phyloP scores from a whole-genome alignment of 2,329 filamentous ascomycete genomes.

The Trichoderma sp. region DNA sequence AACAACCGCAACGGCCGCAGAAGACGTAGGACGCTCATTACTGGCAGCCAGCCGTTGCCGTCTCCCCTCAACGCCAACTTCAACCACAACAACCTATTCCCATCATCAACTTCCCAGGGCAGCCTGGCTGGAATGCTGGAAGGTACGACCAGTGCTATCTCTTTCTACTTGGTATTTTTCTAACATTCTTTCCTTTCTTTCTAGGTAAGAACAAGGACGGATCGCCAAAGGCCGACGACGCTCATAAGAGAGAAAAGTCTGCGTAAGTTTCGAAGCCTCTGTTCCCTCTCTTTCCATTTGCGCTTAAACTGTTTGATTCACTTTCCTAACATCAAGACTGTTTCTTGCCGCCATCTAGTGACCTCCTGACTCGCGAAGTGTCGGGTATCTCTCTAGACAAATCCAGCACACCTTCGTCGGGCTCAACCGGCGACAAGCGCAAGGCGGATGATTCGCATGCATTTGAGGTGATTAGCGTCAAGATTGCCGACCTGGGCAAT shows the following conservation, averaged over 20 bases:
- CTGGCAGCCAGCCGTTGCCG: conserved; percentile 91
- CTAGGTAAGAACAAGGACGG: conserved; percentile 40
- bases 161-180: background rate
- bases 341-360: conserved; percentile 48
- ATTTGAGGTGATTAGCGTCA: conserved; percentile 86
- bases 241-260: conserved; percentile 85
- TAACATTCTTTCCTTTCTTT: conserved; percentile 22
- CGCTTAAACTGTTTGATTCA: background rate
- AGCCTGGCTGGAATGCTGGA: conserved; percentile 87
- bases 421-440: conserved; percentile 60
- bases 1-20: conserved; percentile 89
- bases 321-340: background rate
- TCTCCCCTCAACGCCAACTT: conserved; percentile 93
- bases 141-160: conserved; percentile 48
- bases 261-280: conserved; percentile 64
- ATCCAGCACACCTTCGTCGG: conserved; percentile 46
- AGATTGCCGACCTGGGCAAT: conserved; percentile 97
- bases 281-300: background rate
- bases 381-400: conserved; percentile 94
- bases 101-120: conserved; percentile 60
- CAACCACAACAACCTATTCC: conserved; percentile 71
- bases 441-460: conserved; percentile 56
- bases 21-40: conserved; percentile 89
- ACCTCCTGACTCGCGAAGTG: conserved; percentile 87
- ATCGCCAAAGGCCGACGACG: conserved; percentile 57